Percentiles rank a stretch among this genome's conserved stretches.
Conservation (phyloP, 2,329 filamentous ascomycete species). For the Dactylellina parvicollis region DNA sequence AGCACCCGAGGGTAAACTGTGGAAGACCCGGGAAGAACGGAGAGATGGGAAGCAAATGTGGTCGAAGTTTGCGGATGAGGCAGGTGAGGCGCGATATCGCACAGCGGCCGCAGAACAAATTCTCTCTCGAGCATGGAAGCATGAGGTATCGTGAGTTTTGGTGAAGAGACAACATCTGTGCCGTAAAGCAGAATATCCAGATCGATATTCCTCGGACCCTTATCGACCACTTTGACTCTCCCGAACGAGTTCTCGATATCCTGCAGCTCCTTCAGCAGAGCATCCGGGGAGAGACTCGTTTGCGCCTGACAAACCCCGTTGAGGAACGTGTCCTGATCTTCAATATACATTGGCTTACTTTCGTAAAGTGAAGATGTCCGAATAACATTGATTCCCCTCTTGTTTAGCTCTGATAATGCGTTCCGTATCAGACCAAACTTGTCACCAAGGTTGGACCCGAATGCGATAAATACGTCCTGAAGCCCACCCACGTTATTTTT, state of each 20-base stretch:
- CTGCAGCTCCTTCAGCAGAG: slow-evolving; percentile 82
- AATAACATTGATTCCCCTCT: slow-evolving; percentile 75
- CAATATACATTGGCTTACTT: slow-evolving; percentile 95
- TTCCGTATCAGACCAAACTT: slow-evolving; percentile 84
- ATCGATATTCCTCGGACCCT: slow-evolving; percentile 93
- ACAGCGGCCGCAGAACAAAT: slow-evolving; percentile 88
- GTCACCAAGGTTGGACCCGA: slow-evolving; percentile 93
- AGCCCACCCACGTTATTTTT: slow-evolving; percentile 22
- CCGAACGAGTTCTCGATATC: slow-evolving; percentile 78
- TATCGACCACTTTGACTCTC: slow-evolving; percentile 84
- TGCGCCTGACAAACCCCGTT: slow-evolving; percentile 92
- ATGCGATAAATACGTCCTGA: slow-evolving; percentile 76
- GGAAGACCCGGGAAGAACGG: slow-evolving; percentile 52
- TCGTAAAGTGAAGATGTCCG: slow-evolving; percentile 91
- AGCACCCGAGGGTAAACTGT: slow-evolving; percentile 67
- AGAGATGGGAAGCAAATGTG: slow-evolving; percentile 56
- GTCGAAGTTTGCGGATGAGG: slow-evolving; percentile 58
- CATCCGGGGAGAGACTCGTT: slow-evolving; percentile 77
- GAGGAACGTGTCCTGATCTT: slow-evolving; percentile 85
- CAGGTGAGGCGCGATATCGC: slow-evolving; percentile 66
- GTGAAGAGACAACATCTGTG: slow-evolving; percentile 69
- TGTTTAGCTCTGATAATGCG: slow-evolving; percentile 81
- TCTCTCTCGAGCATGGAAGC: slow-evolving; percentile 85
- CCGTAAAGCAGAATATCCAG: slow-evolving; percentile 90
- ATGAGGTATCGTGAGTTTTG: slow-evolving; percentile 85